phyloP scores from a whole-genome alignment of 306 rosid species.

The Astragalus glycyphyllos region DNA sequence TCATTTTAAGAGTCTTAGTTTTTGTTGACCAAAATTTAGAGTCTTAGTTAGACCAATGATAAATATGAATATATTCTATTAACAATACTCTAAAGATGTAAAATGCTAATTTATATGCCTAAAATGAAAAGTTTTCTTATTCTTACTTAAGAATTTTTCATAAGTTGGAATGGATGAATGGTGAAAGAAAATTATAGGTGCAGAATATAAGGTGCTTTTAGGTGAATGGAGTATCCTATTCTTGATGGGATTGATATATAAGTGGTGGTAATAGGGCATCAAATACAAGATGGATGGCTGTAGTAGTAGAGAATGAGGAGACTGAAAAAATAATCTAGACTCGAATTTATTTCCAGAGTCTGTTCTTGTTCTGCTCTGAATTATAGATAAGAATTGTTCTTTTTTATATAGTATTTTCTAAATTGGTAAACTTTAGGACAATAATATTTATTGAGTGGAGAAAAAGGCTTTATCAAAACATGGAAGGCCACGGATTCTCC shows the following conservation, averaged over 20 bases:
- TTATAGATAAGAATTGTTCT: not conserved
- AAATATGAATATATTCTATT: no score
- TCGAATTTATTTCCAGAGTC: slow-evolving; percentile 33
- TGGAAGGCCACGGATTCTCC: no score
- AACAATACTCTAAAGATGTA: no score
- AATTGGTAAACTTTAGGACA: no score
- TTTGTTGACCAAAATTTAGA: no score
- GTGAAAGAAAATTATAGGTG: not conserved
- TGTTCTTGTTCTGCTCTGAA: not conserved
- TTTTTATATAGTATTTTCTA: not conserved
- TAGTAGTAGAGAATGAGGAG: slow-evolving; percentile 21
- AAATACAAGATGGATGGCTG: slow-evolving; percentile 7
- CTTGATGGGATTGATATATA: slow-evolving; percentile 26
- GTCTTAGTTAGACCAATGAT: no score
- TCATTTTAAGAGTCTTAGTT: no score
- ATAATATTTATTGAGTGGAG: no score
- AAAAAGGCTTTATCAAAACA: no score
- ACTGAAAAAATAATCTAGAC: slow-evolving; percentile 4
- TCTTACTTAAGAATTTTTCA: not conserved
- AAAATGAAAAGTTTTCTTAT: not conserved
- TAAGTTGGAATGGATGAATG: slow-evolving; percentile 5
- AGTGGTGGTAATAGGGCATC: not conserved
- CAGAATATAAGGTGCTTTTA: slow-evolving; percentile 42
- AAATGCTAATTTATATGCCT: no score
- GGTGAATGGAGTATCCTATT: slow-evolving; percentile 45